Base-by-base conservation (phyloP, 202 grass and related monocot genomes). In the Panicum virgatum region DNA sequence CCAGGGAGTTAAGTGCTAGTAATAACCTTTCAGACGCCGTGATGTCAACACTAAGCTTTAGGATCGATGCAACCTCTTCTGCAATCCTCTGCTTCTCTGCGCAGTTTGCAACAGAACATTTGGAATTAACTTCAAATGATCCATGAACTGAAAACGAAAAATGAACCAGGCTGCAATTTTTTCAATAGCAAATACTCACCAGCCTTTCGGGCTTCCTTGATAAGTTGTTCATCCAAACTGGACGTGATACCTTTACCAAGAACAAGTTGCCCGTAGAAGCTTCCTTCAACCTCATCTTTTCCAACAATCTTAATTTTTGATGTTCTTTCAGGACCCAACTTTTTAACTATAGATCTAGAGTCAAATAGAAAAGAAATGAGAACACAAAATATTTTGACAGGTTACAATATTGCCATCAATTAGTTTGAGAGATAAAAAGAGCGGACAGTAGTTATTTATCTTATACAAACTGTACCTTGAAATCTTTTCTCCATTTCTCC, bases 241-340 rank as follows among this genome's bases (percentile, higher is more conserved):
- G 85, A 90, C 39, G 90, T 71, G 0, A 93, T 78, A 81, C 92
- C 96, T 96, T 93, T 90, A 6, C 96, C 92, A 72, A 98, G 81
- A 83, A 91, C 87, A 87, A 98, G 96, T 66, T 95, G 96, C 12
- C 96, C 96, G 81, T 93, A 98, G 10, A 95, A 89, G 62, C 96
- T 98, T 84, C 48, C 80, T 90, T 95, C 85, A 22, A 93, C 96
- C 85, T 96, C 96, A 45, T 79, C 82, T 77, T 90, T 96, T 57
- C 96, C 96, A 88, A 98, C 62, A 91, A 98, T 81, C 80, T 91
- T 91, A 68, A 87, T 65, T 82, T 91, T 91, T 27, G 83, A 91
- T 22, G 64, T 59, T 67, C 89, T 87, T 52, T 91, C 80, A 60
- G 81, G 80, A 18, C 92, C 92, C 65, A 94, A 63, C 69, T 91